Evolutionary conservation across 768 basidiomycete species (phyloP).

Genomic region (Kwoniella sp.): DNA sequence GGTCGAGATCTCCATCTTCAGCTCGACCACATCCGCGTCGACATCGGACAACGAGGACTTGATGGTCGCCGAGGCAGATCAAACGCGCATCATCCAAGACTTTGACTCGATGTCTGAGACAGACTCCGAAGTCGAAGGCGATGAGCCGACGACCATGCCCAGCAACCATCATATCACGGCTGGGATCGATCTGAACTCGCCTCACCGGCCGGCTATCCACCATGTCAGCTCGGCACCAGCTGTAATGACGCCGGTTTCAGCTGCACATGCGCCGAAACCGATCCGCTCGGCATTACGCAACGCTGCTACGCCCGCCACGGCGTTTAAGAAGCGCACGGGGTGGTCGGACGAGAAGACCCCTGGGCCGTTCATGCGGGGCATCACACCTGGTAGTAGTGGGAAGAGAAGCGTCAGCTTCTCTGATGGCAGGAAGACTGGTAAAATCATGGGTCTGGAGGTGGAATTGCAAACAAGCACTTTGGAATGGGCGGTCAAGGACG

Average conservation of each 20-base stretch:
- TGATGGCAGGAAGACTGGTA: constrained; percentile 83
- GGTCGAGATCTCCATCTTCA: constrained; percentile 5
- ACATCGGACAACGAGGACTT: constrained; percentile 4
- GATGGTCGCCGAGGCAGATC: constrained; percentile 1
- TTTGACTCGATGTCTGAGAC: constrained; percentile 2
- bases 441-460: constrained; percentile 55
- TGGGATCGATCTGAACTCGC: background rate
- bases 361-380: constrained; percentile 9
- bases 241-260: constrained; percentile 27
- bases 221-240: constrained; percentile 36
- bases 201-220: constrained; percentile 20
- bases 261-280: constrained; percentile 20
- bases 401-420: constrained; percentile 79
- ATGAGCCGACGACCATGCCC: constrained; percentile 9
- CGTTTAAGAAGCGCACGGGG: constrained; percentile 30
- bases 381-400: constrained; percentile 19
- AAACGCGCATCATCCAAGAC: constrained; percentile 1
- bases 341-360: constrained; percentile 37
- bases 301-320: constrained; percentile 27
- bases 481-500: constrained; percentile 15
- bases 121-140: constrained; percentile 1
- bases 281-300: constrained; percentile 43
- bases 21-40: background rate
- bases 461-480: constrained; percentile 1
- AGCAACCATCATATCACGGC: constrained; percentile 3